Conservation (phyloP, 108 stramenopile species). For the Pseudonitzschia multiseries region DNA sequence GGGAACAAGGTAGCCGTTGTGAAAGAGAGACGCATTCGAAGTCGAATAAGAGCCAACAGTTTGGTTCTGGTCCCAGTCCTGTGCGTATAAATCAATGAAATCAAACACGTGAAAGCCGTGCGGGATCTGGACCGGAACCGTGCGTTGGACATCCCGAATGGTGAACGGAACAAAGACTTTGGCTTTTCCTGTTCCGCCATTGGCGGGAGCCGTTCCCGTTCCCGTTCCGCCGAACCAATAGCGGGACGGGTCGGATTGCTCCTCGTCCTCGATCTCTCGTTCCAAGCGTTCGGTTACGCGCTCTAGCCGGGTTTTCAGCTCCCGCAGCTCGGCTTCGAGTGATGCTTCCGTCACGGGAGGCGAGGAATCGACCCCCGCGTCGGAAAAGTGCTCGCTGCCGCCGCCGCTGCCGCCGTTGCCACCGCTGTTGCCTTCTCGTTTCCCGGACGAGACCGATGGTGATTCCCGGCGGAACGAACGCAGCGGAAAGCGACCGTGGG, state of each 20-base stretch:
- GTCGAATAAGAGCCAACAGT: neutral
- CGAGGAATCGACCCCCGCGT: neutral
- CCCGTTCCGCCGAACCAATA: neutral
- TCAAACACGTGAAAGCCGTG: conserved; percentile 37
- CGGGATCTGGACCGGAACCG: conserved; percentile 19
- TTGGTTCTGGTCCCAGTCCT: conserved; percentile 7
- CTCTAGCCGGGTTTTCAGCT: neutral
- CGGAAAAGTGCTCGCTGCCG: neutral
- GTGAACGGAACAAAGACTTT: conserved; percentile 30
- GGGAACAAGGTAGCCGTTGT: conserved; percentile 16
- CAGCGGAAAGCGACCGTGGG: neutral
- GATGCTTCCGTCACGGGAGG: too few species aligned
- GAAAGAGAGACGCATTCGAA: conserved; percentile 5
- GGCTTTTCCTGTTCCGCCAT: neutral
- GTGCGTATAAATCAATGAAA: conserved; percentile 26
- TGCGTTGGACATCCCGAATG: conserved; percentile 36
- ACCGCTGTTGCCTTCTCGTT: neutral
- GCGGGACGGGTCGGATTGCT: neutral
- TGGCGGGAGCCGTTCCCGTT: neutral
- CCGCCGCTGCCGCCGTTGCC: neutral
- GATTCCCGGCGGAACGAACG: neutral
- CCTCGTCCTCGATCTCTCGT: neutral
- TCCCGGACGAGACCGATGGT: neutral
- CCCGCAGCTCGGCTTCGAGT: neutral
- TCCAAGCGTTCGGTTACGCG: neutral